Conservation (phyloP, 371 early-diverging fungal species). For the Zychaea mexicana region DNA sequence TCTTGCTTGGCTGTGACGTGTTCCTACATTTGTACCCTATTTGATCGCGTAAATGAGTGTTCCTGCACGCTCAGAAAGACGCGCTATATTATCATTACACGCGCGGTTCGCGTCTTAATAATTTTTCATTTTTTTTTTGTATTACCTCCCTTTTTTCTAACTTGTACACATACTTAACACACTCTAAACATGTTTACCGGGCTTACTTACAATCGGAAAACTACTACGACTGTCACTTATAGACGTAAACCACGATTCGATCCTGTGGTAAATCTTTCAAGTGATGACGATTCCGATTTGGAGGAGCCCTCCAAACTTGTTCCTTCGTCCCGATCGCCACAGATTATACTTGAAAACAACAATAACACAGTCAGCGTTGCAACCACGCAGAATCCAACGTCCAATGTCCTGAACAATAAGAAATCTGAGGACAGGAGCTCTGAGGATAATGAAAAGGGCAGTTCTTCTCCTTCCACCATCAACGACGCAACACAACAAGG, state of each 20-base stretch:
- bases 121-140: neutral
- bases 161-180: neutral
- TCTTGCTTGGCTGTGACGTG: too few species aligned
- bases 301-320: neutral
- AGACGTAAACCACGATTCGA: neutral
- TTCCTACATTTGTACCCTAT: too few species aligned
- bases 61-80: neutral
- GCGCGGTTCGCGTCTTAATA: neutral
- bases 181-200: neutral
- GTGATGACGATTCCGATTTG: conserved; percentile 2
- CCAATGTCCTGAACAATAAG: neutral
- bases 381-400: neutral
- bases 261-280: neutral
- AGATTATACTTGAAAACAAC: neutral
- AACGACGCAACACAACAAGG: neutral
- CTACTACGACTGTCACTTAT: neutral
- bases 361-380: neutral
- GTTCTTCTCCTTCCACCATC: too few species aligned
- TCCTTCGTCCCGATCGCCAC: neutral
- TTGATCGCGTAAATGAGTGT: too few species aligned
- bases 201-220: neutral
- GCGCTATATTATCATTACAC: neutral
- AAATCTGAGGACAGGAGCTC: neutral
- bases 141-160: neutral
- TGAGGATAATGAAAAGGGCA: too few species aligned